A percentile compares a stretch with the other conserved stretches of the same genome.
Evolutionary conservation across 257 asterid genomes (phyloP).

Genomic region (Prunella vulgaris): DNA sequence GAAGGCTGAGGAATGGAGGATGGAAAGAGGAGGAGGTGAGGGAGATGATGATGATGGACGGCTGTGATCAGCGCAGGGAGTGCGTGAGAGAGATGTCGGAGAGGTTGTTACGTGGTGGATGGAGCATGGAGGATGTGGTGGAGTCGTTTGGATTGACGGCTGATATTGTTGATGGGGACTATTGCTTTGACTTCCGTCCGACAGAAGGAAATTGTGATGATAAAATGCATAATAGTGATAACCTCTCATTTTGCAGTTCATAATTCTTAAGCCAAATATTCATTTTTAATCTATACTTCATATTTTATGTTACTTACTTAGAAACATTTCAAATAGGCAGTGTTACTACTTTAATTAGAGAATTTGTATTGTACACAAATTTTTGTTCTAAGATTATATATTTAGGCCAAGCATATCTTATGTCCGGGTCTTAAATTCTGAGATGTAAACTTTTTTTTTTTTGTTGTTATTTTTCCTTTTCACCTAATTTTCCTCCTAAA

Average conservation of each 20-base stretch:
- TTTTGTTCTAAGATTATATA: too few species aligned
- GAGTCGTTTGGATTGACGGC: constrained; percentile 51
- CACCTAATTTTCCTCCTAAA: too few species aligned
- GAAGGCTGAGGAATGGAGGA: constrained; percentile 70
- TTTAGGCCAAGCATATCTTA: too few species aligned
- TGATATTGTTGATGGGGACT: constrained; percentile 32
- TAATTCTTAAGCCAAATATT: too few species aligned
- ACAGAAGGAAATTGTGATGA: constrained; percentile 10
- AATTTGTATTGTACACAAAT: too few species aligned
- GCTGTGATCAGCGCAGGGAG: constrained; percentile 26
- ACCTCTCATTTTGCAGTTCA: background rate
- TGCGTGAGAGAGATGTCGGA: constrained; percentile 44
- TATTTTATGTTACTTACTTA: background rate
- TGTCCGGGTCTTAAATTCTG: too few species aligned
- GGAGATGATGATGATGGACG: constrained; percentile 90
- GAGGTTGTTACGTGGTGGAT: constrained; percentile 64
- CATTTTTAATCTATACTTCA: too few species aligned
- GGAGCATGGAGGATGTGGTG: constrained; percentile 82
- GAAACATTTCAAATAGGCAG: too few species aligned
- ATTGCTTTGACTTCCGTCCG: constrained; percentile 39
- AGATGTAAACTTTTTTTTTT: too few species aligned
- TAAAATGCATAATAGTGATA: background rate
- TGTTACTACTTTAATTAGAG: too few species aligned
- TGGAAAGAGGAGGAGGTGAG: constrained; percentile 88
- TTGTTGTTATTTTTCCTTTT: too few species aligned